Evolutionary conservation across 1,139 yeast genomes (phyloP), one percentile per base, ranked within the genome.

Genomic region (Hansenula lynferdii): DNA sequence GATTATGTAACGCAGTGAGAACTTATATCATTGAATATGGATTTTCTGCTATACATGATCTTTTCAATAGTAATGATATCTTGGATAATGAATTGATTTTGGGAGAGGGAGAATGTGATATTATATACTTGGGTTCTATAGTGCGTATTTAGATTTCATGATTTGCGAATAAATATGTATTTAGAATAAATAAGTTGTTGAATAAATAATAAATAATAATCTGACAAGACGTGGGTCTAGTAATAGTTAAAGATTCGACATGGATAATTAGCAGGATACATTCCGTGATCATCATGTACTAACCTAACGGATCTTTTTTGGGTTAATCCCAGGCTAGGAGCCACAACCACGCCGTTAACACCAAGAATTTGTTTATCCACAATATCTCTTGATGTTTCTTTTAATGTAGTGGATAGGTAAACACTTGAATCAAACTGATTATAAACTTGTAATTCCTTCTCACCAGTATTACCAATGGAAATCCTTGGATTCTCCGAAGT

Each of bases 391-490:
- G 75, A 67, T 18, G 71, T 58, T 11, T 60, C 43, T 15, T 68
- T 55, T 54, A 85, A 70, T 2, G 85, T 76, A 22, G 71, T 58
- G 22, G 78, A 61, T 51, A 85, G 71, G 43, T 77, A 67, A 24
- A 80, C 56, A 33, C 55, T 55, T 19, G 65, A 64, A 21, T 56
- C 51, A 10, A 42, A 37, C 10, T 61, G 61, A 26, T 65, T 61
- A 43, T 68, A 78, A 12, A 73, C 71, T 6, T 78, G 70, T 49
- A 85, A 70, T 56, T 85, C 89, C 56, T 78, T 63, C 34, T 69
- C 69, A 22, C 95, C 95, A 52, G 80, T 84, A 35, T 78, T 77
- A 29, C 95, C 95, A 49, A 78, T 70, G 28, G 87, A 77, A 44
- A 84, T 70, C 56, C 90, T 67, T 36, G 95, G 90, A 39, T 62